Evolutionary conservation across 2,329 filamentous ascomycete species (phyloP), one percentile per base, ranked within the genome.

Genomic region (Pseudocercospora cruenta): DNA sequence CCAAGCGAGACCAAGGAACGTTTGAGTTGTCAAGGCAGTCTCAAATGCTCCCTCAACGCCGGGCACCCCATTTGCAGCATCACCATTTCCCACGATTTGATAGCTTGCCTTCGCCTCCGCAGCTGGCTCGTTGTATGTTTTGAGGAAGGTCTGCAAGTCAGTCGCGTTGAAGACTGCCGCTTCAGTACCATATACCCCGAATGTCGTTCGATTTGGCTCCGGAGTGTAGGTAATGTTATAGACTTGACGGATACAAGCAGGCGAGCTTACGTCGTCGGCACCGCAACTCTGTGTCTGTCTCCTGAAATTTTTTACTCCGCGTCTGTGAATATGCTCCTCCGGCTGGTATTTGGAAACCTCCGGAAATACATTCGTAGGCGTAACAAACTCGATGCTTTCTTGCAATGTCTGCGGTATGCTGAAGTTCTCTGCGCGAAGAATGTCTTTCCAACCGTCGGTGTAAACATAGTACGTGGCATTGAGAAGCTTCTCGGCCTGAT

Each of bases 141-240:
- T 16, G n/a, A 70, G 60, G 31, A 62, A 70, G 9, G 58, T 63
- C 19, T 70, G 66, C 19, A 67, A 33, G 45, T 70, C 68, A 4
- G 8, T 49, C n/a, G 66, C 43, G 24, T 58, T 64, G 63, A 63
- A 68, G 1, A 61, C 60, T 8, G 68, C 68, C 10, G 66, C 66
- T 59, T 70, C 68, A 3, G 68, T 70, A 6, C 26, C 68, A 39
- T 70, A 70, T 3, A 70, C 64, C 1, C 57, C 68, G 47, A 68
- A 70, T 8, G 66, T 70, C 19, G 64, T 67, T 8, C 68, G 66
- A 22, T 68, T 67, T 12, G 68, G 68, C 26, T 68, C 28, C 3
- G 68, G n/a, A 5, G 63, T 68, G 51, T 70, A 67, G 8, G 47
- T 55, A 55, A 70, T 66, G 43, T 66, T 57, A 45, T 70, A 70